These are phyloP conservation scores for Magnolia kwangsiensis DNA, from an alignment of 164 flowering plant species.

Conservation along the genomic window DNA sequence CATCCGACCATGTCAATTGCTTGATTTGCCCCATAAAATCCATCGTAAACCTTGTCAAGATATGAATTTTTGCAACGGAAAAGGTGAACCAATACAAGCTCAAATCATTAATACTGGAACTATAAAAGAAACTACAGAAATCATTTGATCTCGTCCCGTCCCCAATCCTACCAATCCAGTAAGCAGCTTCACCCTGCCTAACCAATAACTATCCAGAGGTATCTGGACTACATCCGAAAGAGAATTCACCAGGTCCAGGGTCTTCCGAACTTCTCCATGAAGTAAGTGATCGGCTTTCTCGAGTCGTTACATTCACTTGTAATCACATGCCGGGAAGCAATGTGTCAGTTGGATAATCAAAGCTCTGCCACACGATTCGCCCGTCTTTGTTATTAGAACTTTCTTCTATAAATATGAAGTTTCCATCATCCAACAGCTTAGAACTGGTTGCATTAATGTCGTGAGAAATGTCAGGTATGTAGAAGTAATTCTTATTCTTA, in stretches of 20 bases:
- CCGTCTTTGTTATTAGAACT: conserved; percentile 19
- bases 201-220: conserved; percentile 2
- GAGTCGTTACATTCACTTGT: conserved; percentile 6
- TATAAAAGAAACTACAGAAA: conserved; percentile 11
- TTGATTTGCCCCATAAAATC: not conserved
- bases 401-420: conserved; percentile 26
- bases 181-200: not conserved
- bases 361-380: conserved; percentile 26
- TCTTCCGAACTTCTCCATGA: conserved; percentile 36
- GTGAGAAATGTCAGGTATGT: conserved; percentile 24
- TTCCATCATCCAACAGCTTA: conserved; percentile 30
- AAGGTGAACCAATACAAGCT: conserved; percentile 21
- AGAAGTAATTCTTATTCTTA: conserved; percentile 13
- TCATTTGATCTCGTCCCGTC: conserved; percentile 18
- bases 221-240: not conserved
- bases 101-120: conserved; percentile 1
- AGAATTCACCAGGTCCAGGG: conserved; percentile 15
- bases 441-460: conserved; percentile 9
- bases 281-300: conserved; percentile 2
- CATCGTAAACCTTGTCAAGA: conserved; percentile 5
- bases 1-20: conserved; percentile 14
- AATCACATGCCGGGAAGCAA: conserved; percentile 2
- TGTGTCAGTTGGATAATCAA: conserved; percentile 22
- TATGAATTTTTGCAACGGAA: not conserved
- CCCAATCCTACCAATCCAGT: conserved; percentile 14